Conservation (phyloP, 352 stramenopile genomes). For the Globisporangium acanthophoron region DNA sequence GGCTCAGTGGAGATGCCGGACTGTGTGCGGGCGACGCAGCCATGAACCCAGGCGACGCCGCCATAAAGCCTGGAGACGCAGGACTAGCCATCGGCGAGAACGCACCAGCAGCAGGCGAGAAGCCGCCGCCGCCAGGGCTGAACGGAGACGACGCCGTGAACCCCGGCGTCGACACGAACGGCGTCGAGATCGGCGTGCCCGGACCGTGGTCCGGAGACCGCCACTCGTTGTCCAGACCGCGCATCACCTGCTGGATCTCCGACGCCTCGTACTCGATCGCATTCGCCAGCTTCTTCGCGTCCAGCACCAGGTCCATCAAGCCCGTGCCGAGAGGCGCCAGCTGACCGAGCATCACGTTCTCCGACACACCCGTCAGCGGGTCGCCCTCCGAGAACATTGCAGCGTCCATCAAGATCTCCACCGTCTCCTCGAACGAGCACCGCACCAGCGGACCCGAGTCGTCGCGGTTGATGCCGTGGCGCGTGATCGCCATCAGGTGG, state of each 20-base stretch:
- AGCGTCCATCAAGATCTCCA: slow-evolving; percentile 99
- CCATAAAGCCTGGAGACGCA: slow-evolving; percentile 73
- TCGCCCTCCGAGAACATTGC: slow-evolving; percentile 97
- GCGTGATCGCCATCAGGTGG: slow-evolving; percentile 96
- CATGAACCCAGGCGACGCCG: slow-evolving; percentile 62
- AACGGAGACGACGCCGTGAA: slow-evolving; percentile 89
- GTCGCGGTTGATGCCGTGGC: slow-evolving; percentile 99
- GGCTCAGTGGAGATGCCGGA: slow-evolving; percentile 62
- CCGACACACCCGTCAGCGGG: slow-evolving; percentile 95
- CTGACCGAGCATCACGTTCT: slow-evolving; percentile 99
- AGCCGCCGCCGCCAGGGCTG: slow-evolving; percentile 78
- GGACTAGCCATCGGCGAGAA: slow-evolving; percentile 85
- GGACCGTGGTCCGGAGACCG: slow-evolving; percentile 73
- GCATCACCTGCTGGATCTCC: slow-evolving; percentile 91
- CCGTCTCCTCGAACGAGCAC: slow-evolving; percentile 99
- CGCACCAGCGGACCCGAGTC: slow-evolving; percentile 97
- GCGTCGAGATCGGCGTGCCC: slow-evolving; percentile 82
- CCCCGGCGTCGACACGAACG: slow-evolving; percentile 74
- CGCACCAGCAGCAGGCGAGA: slow-evolving; percentile 83
- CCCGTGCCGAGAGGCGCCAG: slow-evolving; percentile 95
- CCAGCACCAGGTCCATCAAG: slow-evolving; percentile 97
- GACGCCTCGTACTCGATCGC: slow-evolving; percentile 95
- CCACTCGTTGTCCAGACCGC: slow-evolving; percentile 89
- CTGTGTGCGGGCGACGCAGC: slow-evolving; percentile 75
- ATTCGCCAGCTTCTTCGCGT: slow-evolving; percentile 97